phyloP scores from a whole-genome alignment of 1,284 basidiomycete genomes.

The Melampsora abietis-canadensis region DNA sequence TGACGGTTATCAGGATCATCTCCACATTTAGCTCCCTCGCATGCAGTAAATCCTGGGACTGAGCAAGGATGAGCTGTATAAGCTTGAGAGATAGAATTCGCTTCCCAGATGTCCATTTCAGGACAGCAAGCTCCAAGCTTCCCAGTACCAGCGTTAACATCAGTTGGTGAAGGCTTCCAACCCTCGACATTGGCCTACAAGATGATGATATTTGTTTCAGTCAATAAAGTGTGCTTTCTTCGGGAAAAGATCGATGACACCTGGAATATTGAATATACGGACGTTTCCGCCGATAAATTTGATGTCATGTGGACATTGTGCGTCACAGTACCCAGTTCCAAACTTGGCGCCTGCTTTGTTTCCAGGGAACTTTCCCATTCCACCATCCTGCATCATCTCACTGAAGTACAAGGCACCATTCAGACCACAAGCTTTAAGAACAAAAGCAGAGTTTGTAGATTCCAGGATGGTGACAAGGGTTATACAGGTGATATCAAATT shows the following conservation, averaged over 20 bases:
- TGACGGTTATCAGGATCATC: slow-evolving; percentile 15
- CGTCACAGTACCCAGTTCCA: slow-evolving; percentile 53
- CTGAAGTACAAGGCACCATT: slow-evolving; percentile 56
- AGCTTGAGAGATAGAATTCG: slow-evolving; percentile 25
- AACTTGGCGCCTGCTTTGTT: slow-evolving; percentile 23
- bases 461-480: too few species aligned
- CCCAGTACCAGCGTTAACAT: slow-evolving; percentile 55
- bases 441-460: too few species aligned
- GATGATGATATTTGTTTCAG: slow-evolving; percentile 46
- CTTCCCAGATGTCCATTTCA: slow-evolving; percentile 40
- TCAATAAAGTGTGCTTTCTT: too few species aligned
- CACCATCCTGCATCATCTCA: slow-evolving; percentile 50
- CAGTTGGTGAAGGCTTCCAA: slow-evolving; percentile 48
- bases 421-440: slow-evolving; percentile 37
- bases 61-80: slow-evolving; percentile 30
- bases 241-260: too few species aligned
- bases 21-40: slow-evolving; percentile 2
- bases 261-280: slow-evolving; percentile 45
- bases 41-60: background rate
- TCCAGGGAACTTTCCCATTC: slow-evolving; percentile 36
- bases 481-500: too few species aligned
- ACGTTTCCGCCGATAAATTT: slow-evolving; percentile 62
- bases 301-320: slow-evolving; percentile 57
- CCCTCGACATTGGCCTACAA: slow-evolving; percentile 52
- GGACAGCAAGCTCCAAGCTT: slow-evolving; percentile 57